Evolutionary conservation across 1,284 basidiomycete species (phyloP).

Genomic region (Ustilago loliicola): DNA sequence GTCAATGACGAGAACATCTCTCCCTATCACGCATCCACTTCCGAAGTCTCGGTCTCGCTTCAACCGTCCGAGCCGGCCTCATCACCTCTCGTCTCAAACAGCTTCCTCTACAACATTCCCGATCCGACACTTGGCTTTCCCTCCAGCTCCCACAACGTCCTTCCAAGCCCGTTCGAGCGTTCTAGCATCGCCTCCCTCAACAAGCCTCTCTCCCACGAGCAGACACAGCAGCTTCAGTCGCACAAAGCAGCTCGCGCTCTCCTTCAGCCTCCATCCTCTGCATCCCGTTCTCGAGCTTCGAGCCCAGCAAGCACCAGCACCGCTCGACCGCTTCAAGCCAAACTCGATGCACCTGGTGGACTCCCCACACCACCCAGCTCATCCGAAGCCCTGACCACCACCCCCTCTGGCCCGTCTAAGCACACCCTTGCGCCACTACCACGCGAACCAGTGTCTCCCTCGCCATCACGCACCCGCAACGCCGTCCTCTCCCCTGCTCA

Average conservation of each 20-base stretch:
- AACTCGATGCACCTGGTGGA: constrained; percentile 37
- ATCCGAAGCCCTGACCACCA: constrained; percentile 35
- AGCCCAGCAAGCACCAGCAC: constrained; percentile 7
- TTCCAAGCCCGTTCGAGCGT: constrained; percentile 31
- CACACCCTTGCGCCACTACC: constrained; percentile 24
- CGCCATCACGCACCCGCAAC: constrained; percentile 34
- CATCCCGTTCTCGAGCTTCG: constrained; percentile 7
- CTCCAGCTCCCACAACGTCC: not conserved
- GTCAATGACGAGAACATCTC: constrained; percentile 41
- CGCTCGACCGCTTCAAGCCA: constrained; percentile 16
- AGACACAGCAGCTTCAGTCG: constrained; percentile 27
- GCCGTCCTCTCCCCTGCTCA: constrained; percentile 23
- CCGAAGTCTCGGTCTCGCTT: constrained; percentile 21
- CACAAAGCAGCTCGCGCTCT: constrained; percentile 14
- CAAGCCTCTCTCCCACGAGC: constrained; percentile 37
- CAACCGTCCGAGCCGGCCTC: constrained; percentile 28
- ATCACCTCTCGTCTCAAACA: constrained; percentile 42
- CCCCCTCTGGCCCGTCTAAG: constrained; percentile 21
- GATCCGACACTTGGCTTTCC: constrained; percentile 41
- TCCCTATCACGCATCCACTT: constrained; percentile 12
- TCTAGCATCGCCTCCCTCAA: constrained; percentile 36
- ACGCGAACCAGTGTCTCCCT: constrained; percentile 43
- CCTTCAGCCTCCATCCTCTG: constrained; percentile 7
- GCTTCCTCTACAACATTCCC: constrained; percentile 50
- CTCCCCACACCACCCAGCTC: constrained; percentile 47